Base-by-base conservation (phyloP, 345 rosid species). In the Citrus maxima region DNA sequence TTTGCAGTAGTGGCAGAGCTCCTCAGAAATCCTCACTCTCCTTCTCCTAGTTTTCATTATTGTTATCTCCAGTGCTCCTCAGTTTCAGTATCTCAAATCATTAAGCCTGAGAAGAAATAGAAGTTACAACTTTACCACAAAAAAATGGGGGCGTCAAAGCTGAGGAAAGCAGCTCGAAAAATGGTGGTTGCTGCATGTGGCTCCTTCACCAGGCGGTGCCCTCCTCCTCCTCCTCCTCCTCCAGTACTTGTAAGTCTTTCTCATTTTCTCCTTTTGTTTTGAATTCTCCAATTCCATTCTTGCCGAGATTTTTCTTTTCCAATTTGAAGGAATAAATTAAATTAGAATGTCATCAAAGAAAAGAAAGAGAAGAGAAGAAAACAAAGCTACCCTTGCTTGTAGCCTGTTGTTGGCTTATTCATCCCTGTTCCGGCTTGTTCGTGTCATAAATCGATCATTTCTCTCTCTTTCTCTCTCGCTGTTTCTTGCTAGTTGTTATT, bases 141-240 rank as follows among this genome's bases (percentile, higher is more conserved):
- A 34, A 6, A 18, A 27, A 85, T 83, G 86, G 92, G 88, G 59
- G 87, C 89, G 68, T 85, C 88, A 32, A 89, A 81, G 87, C 87
- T 94, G 37, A 91, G 83, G 80, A 91, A 79, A 73, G 97, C 89
- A 30, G 92, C 94, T 8, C 86, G 74, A 81, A 86, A 85, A 83
- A 85, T 92, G 85, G 90, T 86, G 77, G 82, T 86, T 10, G 94
- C 93, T 70, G 98, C 93, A 25, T 94, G 95, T 42, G 90, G 88
- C 72, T 89, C 93, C 80, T 89, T 90, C 89, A 89, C 92, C 75
- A 79, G 85, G 24, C 83, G 78, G 46, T 61, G 18, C 70, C 70
- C 87, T 68, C 75, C 88, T 62, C 35, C 89, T 80, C 35, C 76
- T 8, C 42, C 76, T 9, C 42, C 42, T 38, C 10, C 42, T 38